Evolutionary conservation across 805 yeast genomes (phyloP).

Genomic region (Myxozyma geophila): DNA sequence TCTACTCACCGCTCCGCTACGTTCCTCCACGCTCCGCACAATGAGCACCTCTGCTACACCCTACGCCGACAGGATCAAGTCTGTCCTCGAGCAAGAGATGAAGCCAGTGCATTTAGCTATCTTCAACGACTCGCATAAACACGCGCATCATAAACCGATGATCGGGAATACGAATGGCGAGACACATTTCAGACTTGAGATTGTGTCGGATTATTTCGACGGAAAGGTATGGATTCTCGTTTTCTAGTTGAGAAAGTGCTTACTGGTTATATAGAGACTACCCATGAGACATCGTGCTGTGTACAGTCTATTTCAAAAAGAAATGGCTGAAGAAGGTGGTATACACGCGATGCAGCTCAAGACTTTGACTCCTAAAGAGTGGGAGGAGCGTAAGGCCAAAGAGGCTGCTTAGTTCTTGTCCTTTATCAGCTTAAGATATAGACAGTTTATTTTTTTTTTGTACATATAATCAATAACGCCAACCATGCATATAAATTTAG

Average conservation of each 20-base stretch:
- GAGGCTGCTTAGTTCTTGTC: constrained; percentile 4
- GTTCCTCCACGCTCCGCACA: constrained; percentile 1
- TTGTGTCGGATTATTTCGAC: constrained; percentile 69
- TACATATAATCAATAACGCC: too few species aligned
- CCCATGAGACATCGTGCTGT: constrained; percentile 73
- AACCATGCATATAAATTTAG: not conserved
- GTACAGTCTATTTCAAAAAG: constrained; percentile 71
- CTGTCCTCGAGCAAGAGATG: constrained; percentile 40
- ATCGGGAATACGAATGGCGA: constrained; percentile 76
- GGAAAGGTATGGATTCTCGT: constrained; percentile 54
- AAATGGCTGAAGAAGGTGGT: constrained; percentile 63
- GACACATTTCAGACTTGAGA: constrained; percentile 77
- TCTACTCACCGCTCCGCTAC: not conserved
- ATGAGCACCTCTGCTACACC: constrained; percentile 25
- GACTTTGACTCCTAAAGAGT: constrained; percentile 74
- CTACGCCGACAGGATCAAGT: constrained; percentile 28
- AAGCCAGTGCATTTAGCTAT: constrained; percentile 57
- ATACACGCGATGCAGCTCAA: constrained; percentile 88
- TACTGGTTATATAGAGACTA: constrained; percentile 13
- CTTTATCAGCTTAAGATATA: too few species aligned
- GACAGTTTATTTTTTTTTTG: too few species aligned
- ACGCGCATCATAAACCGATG: constrained; percentile 84
- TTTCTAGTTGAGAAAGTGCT: not conserved
- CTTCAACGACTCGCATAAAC: constrained; percentile 83
- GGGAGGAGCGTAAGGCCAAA: constrained; percentile 34